Evolutionary conservation across 495 filamentous ascomycete genomes (phyloP), one percentile per base, ranked within the genome.

Genomic region (Aspergillus haitiensis): DNA sequence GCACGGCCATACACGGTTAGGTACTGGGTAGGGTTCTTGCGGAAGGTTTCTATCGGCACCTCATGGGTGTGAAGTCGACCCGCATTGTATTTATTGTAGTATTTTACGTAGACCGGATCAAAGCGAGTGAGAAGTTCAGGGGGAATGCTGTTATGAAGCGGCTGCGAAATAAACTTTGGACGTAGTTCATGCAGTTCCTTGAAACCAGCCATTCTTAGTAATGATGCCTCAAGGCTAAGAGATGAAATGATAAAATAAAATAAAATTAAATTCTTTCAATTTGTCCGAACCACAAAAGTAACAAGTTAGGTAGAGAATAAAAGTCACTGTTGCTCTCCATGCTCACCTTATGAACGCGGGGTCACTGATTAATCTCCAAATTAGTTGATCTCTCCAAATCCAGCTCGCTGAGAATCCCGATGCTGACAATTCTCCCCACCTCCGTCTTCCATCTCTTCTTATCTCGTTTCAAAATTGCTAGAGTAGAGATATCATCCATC

Each of bases 1-100:
- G 67, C 69, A 36, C 72, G 70, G 46, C 73, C 73, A 49, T 77
- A 77, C 15, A 61, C 62, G 39, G 66, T 73, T 33, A 63, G 55
- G 51, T 73, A 77, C 15, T 67, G 67, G 31, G 60, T 70, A 10
- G 80, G 79, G 32, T 67, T 72, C 66, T 66, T 78, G 44, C 75
- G 56, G 69, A 78, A 69, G 7, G 78, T 70, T 50, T 81, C 70
- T 35, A 82, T 79, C 16, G 73, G 66, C 27, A 77, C 69, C 55
- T 77, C 70, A 44, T 78, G 73, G 6, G 72, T 71, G 63, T 76
- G 70, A 12, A 78, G 64, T 44, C 77, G 64, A 27, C 76, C 74
- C n/a, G 65, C 67, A 55, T 74, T 70, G 69, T 74, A 67, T 58
- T 73, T 67, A 58, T 73, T 70, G 65, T 74, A 73, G 61, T 75